phyloP scores from a whole-genome alignment of 108 stramenopile species.

The Nannochloropsis salina region DNA sequence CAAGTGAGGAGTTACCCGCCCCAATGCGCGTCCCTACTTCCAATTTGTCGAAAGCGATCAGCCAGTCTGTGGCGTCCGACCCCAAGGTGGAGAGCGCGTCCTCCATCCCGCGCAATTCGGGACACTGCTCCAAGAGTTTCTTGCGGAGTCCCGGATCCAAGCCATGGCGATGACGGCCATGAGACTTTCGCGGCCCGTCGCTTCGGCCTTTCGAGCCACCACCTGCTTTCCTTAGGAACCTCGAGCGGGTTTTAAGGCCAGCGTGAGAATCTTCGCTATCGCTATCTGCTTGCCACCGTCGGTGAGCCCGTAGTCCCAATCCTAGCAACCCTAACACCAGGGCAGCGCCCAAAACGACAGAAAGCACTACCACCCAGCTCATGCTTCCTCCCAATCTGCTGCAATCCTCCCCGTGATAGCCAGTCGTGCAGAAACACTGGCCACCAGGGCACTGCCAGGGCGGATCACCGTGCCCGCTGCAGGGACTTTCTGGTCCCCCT shows the following conservation, averaged over 20 bases:
- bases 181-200: not conserved
- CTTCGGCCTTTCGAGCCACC: not conserved
- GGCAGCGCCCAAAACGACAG: not conserved
- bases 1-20: conserved; percentile 21
- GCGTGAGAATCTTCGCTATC: not conserved
- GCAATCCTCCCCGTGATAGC: conserved; percentile 19
- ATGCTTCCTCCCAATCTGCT: not conserved
- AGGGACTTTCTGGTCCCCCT: not conserved
- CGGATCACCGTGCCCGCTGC: not conserved
- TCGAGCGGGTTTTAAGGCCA: not conserved
- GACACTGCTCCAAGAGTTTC: not conserved
- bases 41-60: conserved; percentile 27
- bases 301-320: not conserved
- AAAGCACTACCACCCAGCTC: not conserved
- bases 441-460: not conserved
- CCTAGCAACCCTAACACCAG: not conserved
- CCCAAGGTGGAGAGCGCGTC: not conserved
- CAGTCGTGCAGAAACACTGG: not conserved
- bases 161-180: not conserved
- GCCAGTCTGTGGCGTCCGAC: conserved; percentile 24
- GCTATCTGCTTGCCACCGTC: not conserved
- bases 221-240: not conserved
- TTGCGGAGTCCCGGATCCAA: not conserved
- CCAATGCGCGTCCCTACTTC: conserved; percentile 27
- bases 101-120: not conserved